Percentiles rank a stretch among this genome's conserved stretches.
Conservation (phyloP, 1,139 yeast genomes). For the Scheffersomyces parashehatae region DNA sequence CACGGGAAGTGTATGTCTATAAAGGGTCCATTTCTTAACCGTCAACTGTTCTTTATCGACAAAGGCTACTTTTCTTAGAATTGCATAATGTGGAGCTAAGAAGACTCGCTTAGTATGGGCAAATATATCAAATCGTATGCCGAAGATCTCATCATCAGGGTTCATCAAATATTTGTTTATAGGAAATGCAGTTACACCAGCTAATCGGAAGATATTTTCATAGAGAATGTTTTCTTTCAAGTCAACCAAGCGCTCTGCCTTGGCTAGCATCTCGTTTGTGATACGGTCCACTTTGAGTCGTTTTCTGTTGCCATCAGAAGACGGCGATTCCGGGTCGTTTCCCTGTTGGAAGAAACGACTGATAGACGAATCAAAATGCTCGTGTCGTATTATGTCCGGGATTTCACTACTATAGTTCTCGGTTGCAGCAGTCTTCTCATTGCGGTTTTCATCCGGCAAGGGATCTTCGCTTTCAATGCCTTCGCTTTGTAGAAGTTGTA, state of each 20-base stretch:
- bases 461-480: too few species aligned
- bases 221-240: conserved; percentile 33
- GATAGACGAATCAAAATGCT: conserved; percentile 10
- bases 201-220: conserved; percentile 40
- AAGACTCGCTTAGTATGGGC: conserved; percentile 20
- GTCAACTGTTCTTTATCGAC: conserved; percentile 11
- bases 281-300: not conserved
- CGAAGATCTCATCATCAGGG: conserved; percentile 26
- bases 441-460: too few species aligned
- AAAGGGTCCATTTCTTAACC: conserved; percentile 27
- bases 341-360: conserved; percentile 4
- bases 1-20: conserved; percentile 39
- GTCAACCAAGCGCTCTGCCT: conserved; percentile 17
- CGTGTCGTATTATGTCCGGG: conserved; percentile 7
- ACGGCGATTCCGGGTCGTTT: too few species aligned
- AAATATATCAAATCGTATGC: conserved; percentile 39
- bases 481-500: too few species aligned
- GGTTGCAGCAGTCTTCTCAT: too few species aligned
- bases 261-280: conserved; percentile 1
- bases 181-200: conserved; percentile 46
- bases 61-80: conserved; percentile 22
- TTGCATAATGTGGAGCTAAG: conserved; percentile 39
- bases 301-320: not conserved
- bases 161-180: conserved; percentile 28
- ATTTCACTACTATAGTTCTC: not conserved